A percentile compares a stretch with the other conserved stretches of the same genome.
These are phyloP conservation scores for Xylaria polymorpha DNA, from an alignment of 2,329 filamentous ascomycete species.

Conservation along the genomic window DNA sequence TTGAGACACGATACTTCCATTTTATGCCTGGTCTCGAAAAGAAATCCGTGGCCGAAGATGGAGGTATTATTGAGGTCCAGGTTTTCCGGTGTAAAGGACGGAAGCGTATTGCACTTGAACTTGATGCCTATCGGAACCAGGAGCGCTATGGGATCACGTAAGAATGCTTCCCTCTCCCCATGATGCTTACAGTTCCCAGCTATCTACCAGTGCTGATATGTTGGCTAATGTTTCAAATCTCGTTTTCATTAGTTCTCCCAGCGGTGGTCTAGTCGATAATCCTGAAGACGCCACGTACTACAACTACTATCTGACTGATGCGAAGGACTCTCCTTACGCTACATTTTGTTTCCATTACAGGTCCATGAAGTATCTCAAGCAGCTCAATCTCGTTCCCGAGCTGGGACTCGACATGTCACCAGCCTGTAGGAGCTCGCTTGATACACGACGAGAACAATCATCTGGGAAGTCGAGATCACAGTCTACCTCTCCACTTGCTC, in stretches of 20 bases:
- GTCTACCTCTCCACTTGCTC: slow-evolving; percentile 17
- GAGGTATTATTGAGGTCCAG: slow-evolving; percentile 66
- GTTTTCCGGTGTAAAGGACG: slow-evolving; percentile 64
- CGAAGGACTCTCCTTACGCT: slow-evolving; percentile 63
- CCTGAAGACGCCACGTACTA: slow-evolving; percentile 64
- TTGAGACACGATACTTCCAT: slow-evolving; percentile 63
- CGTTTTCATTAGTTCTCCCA: slow-evolving; percentile 58
- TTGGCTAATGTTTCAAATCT: slow-evolving; percentile 14
- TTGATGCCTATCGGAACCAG: slow-evolving; percentile 59
- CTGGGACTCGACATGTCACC: slow-evolving; percentile 26
- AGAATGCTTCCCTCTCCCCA: slow-evolving; percentile 41
- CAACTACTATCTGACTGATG: slow-evolving; percentile 63
- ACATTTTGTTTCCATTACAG: slow-evolving; percentile 69
- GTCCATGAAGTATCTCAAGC: slow-evolving; percentile 60
- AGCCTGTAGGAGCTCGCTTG: slow-evolving; percentile 7
- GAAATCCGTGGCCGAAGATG: slow-evolving; percentile 61
- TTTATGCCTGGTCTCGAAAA: slow-evolving; percentile 56
- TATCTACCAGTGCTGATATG: background rate
- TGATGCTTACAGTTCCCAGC: slow-evolving; percentile 16
- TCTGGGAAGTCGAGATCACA: background rate
- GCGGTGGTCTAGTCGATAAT: slow-evolving; percentile 63
- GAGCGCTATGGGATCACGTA: slow-evolving; percentile 66
- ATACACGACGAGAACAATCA: slow-evolving; percentile 10
- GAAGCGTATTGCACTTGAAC: slow-evolving; percentile 55
- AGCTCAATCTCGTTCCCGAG: slow-evolving; percentile 60